Percentiles rank a stretch among this genome's conserved stretches.
Conservation (phyloP, 805 yeast species). For the Yarrowia alimentaria region DNA sequence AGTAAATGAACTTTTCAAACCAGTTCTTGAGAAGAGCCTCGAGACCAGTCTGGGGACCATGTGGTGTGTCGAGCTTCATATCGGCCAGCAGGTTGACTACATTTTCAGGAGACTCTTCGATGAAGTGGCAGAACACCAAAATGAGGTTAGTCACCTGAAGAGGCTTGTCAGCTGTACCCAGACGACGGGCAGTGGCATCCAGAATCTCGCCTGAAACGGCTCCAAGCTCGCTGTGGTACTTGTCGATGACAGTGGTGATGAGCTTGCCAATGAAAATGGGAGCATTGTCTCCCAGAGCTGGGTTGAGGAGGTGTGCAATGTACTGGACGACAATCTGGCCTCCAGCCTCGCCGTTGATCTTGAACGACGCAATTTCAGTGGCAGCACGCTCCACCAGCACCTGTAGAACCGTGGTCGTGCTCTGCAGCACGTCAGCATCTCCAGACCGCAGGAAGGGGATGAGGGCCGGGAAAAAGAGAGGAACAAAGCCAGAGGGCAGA, state of each 20-base stretch:
- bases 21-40: conserved; percentile 67
- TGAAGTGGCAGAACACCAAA: conserved; percentile 70
- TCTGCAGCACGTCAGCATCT: conserved; percentile 42
- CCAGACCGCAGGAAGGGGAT: conserved; percentile 16
- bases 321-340: conserved; percentile 58
- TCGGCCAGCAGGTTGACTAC: conserved; percentile 60
- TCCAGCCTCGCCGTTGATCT: conserved; percentile 44
- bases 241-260: conserved; percentile 57
- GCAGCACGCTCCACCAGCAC: conserved; percentile 37
- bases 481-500: conserved; percentile 15
- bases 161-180: conserved; percentile 64
- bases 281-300: conserved; percentile 73
- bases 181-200: conserved; percentile 66
- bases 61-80: conserved; percentile 35
- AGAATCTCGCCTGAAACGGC: conserved; percentile 55
- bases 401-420: conserved; percentile 52
- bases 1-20: conserved; percentile 49
- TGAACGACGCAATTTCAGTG: conserved; percentile 30
- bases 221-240: conserved; percentile 46
- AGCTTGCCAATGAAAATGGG: conserved; percentile 74
- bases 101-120: conserved; percentile 58
- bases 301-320: conserved; percentile 67
- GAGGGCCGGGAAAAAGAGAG: conserved; percentile 14
- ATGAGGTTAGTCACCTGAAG: conserved; percentile 75
- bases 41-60: conserved; percentile 37